Evolutionary conservation across 2,329 filamentous ascomycete species (phyloP), one percentile per base, ranked within the genome.

Genomic region (Aspergillus puulaauensis): DNA sequence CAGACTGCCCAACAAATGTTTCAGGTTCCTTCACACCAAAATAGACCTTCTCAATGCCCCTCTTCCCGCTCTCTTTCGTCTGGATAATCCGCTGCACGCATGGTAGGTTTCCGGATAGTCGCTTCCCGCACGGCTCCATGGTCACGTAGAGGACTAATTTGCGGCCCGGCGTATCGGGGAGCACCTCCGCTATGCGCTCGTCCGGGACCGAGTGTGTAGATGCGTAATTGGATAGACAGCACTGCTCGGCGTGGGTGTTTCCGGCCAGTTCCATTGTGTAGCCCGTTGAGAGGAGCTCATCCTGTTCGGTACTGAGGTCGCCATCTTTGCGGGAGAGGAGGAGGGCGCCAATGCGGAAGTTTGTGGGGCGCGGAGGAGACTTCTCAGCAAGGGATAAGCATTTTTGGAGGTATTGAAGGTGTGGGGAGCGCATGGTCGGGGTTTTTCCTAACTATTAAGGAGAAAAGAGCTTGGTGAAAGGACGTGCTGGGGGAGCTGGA

Each of bases 241-340:
- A 93, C 77, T 99, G 92, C 72, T 99, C 95, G 3, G 95, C 95
- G 70, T 99, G 95, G 0, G 95, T 98, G 77, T 99, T 99, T 43
- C 93, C 95, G 0, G 86, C 82, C 4, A 93, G 85, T 75, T 99
- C 93, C 58, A 97, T 83, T 0, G 95, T 97, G 77, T 93, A 98
- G 54, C 95, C 93, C 2, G 90, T 90, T 1, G 90, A 85, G 27
- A 96, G 80, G 57, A 96, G 79, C 24, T 76, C 71, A 65, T 86
- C 74, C 24, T 73, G 65, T 21, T 59, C 46, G 9, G 59, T 64
- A 45, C 57, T 60, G 46, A 63, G 49, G 47, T 73, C 66, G 50
- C 62, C 54, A 39, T 70, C 64, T 59, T 67, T 65, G 49, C 71
- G 69, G 54, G 69, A 72, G 57, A 95, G 82, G 40, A 98, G 82